phyloP scores from a whole-genome alignment of 768 basidiomycete species.

The Mycena floridula region DNA sequence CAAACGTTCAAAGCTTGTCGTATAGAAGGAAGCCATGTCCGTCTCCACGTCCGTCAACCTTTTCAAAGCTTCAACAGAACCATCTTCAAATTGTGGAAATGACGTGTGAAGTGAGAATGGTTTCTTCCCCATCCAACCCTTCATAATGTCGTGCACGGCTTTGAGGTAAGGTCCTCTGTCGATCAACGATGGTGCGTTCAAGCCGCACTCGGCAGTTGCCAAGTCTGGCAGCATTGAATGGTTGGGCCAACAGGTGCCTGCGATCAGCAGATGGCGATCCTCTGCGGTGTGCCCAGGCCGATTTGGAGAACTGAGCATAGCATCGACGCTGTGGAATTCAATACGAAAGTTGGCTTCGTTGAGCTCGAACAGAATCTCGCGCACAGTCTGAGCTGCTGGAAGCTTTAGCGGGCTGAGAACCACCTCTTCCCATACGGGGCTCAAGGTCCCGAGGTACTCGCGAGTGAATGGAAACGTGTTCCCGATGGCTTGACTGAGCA shows the following conservation, averaged over 20 bases:
- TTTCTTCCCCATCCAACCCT: neutral
- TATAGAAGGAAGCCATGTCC: neutral
- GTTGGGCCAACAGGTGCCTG: neutral
- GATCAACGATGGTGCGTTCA: neutral
- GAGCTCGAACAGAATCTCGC: neutral
- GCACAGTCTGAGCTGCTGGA: neutral
- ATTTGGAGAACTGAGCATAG: neutral
- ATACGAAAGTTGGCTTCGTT: neutral
- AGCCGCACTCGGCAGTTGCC: neutral
- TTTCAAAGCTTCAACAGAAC: too few relatives aligned
- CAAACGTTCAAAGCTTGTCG: neutral
- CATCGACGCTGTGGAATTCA: neutral
- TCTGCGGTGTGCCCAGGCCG: neutral
- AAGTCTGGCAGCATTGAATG: neutral
- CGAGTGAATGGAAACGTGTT: too few relatives aligned
- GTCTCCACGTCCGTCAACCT: neutral
- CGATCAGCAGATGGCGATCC: neutral
- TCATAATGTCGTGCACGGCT: neutral
- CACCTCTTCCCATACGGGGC: too few relatives aligned
- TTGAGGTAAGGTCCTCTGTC: neutral
- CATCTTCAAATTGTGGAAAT: too few relatives aligned
- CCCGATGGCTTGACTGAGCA: too few relatives aligned
- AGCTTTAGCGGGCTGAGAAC: too few relatives aligned
- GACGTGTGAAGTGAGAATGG: neutral
- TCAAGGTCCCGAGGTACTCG: too few relatives aligned